Conservation (phyloP, 2,329 filamentous ascomycete species). For the Colletotrichum gigasporum region DNA sequence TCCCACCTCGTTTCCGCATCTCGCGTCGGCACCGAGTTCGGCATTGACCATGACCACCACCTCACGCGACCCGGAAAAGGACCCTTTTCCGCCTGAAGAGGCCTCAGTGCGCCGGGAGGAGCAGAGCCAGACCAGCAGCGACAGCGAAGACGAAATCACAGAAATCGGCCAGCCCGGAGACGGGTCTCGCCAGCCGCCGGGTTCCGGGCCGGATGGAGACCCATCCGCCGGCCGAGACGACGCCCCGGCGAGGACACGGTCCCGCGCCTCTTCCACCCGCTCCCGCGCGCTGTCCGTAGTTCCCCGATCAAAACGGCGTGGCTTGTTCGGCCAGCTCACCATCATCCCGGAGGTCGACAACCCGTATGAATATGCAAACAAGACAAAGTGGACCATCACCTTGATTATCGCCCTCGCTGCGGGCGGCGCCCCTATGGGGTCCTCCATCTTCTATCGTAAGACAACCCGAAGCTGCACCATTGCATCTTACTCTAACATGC, state of each 20-base stretch:
- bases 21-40: slow-evolving; percentile 23
- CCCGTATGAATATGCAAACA: slow-evolving; percentile 76
- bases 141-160: slow-evolving; percentile 24
- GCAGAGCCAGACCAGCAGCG: slow-evolving; percentile 20
- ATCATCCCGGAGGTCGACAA: slow-evolving; percentile 82
- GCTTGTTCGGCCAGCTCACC: slow-evolving; percentile 75
- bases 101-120: neutral
- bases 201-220: neutral
- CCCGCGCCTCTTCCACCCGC: slow-evolving; percentile 49
- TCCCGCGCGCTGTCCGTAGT: slow-evolving; percentile 51
- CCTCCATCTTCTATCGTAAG: slow-evolving; percentile 83
- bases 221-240: slow-evolving; percentile 11
- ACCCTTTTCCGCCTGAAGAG: slow-evolving; percentile 17
- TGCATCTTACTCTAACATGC: slow-evolving; percentile 20
- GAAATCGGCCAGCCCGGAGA: slow-evolving; percentile 8
- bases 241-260: slow-evolving; percentile 35
- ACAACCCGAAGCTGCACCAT: slow-evolving; percentile 31
- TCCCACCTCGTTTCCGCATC: neutral
- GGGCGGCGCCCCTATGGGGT: slow-evolving; percentile 83
- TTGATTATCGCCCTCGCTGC: slow-evolving; percentile 80
- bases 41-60: slow-evolving; percentile 1
- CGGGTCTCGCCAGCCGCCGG: slow-evolving; percentile 11
- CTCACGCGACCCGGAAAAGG: slow-evolving; percentile 28
- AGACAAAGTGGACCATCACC: slow-evolving; percentile 87
- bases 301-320: slow-evolving; percentile 65